Base-by-base conservation (phyloP, 1,139 yeast genomes). In the Kodamaea ohmeri region DNA sequence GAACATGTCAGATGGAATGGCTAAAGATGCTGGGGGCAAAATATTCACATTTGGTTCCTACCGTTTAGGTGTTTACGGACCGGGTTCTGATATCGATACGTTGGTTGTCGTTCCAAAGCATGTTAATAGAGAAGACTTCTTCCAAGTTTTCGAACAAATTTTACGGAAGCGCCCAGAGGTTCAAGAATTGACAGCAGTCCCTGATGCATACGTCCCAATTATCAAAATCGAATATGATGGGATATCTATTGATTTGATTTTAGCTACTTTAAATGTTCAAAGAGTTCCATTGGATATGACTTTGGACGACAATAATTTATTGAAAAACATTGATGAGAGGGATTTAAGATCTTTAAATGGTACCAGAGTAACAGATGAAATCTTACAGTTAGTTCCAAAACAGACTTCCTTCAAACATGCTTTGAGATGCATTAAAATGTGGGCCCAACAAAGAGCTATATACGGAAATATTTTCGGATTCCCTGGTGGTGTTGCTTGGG, bases 401-500 rank as follows among this genome's bases (percentile, higher is more conserved):
- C 92, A 94, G 9, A 83, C 89, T 11, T 95, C 88, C 1, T 92
- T 92, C 66, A 88, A 89, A 55, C 92, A 89, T 52, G 96, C 97
- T 1, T 67, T 92, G 42, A 68, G 99, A 46, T 92, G 96, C 17
- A 85, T 92, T 41, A 92, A 92, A 59, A 70, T 92, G 56, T 92
- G 99, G 98, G 98, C 99, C 0, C 94, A 89, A 56, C 78, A 89
- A 51, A 73, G 97, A 40, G 98, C 97, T 0, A 78, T 92, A 13
- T 92, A 92, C 60, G 97, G 87, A 4, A 92, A 92, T 55, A 84
- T 92, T 34, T 88, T 84, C 72, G 98, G 98, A 0, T 92, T 92
- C 61, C 98, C 98, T 0, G 99, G 99, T 51, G 99, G 99, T 60
- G 98, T 92, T 25, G 98, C 98, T 0, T 92, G 98, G 98, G 99